These are phyloP conservation scores for Vitellaria paradoxa DNA, from an alignment of 179 eudicot species.

Conservation along the genomic window DNA sequence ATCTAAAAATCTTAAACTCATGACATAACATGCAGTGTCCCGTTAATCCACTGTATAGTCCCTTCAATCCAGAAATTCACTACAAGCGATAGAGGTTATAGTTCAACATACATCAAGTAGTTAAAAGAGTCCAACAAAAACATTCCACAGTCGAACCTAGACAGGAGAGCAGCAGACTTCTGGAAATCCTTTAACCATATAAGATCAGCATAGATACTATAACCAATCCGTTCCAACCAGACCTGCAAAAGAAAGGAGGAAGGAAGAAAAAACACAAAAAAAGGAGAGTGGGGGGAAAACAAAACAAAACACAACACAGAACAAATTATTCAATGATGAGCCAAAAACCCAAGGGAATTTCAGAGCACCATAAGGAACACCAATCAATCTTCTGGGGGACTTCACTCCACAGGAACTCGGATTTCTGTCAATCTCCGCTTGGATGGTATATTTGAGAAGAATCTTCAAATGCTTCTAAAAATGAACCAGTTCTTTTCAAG, in stretches of 20 bases:
- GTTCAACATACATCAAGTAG: slow-evolving; percentile 40
- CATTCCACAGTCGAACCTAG: slow-evolving; percentile 19
- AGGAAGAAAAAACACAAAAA: slow-evolving; percentile 8
- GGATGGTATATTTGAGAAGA: not conserved
- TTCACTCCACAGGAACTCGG: slow-evolving; percentile 8
- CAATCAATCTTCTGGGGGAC: slow-evolving; percentile 11
- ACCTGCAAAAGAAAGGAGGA: slow-evolving; percentile 40
- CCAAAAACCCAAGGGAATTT: slow-evolving; percentile 15
- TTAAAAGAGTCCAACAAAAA: slow-evolving; percentile 31
- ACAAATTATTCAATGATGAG: slow-evolving; percentile 18
- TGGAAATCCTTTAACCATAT: slow-evolving; percentile 14
- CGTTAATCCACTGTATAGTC: slow-evolving; percentile 5
- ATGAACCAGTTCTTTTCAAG: not conserved
- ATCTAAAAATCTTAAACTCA: not conserved
- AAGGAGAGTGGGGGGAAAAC: not conserved
- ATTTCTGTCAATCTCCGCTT: not conserved
- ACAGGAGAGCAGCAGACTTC: slow-evolving; percentile 22
- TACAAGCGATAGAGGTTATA: slow-evolving; percentile 22
- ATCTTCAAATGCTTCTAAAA: not conserved
- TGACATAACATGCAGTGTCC: not conserved
- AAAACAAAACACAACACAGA: no score
- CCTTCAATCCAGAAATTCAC: slow-evolving; percentile 21
- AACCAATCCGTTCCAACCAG: slow-evolving; percentile 13
- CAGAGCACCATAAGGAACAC: slow-evolving; percentile 19
- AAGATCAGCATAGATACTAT: slow-evolving; percentile 15